These are phyloP conservation scores for Durotheca rogersii DNA, from an alignment of 495 filamentous ascomycete genomes.

Conservation along the genomic window DNA sequence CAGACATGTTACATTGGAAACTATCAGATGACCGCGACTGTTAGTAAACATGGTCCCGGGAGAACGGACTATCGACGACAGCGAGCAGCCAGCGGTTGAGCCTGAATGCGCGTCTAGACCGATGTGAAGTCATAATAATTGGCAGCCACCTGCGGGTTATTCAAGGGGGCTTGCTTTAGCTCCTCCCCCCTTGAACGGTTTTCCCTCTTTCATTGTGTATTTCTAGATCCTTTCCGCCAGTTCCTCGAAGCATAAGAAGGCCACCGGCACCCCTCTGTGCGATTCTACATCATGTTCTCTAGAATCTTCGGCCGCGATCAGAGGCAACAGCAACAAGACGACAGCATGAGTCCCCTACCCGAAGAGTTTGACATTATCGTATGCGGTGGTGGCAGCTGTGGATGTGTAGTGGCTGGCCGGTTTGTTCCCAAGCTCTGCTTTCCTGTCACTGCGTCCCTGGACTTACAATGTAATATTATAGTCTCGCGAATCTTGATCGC, in stretches of 20 bases:
- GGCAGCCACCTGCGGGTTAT: slow-evolving; percentile 14
- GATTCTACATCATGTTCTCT: slow-evolving; percentile 23
- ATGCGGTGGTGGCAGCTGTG: slow-evolving; percentile 69
- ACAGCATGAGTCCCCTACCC: slow-evolving; percentile 48
- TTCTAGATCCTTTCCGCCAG: slow-evolving; percentile 15
- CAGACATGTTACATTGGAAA: slow-evolving; percentile 30
- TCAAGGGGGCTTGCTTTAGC: too few species aligned
- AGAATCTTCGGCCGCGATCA: slow-evolving; percentile 16
- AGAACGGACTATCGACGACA: slow-evolving; percentile 12
- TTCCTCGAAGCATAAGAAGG: slow-evolving; percentile 31
- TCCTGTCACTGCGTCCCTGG: not conserved
- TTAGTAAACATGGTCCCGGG: slow-evolving; percentile 23
- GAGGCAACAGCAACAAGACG: slow-evolving; percentile 19
- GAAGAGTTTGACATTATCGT: slow-evolving; percentile 86
- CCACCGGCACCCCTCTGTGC: slow-evolving; percentile 3
- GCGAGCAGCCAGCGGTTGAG: slow-evolving; percentile 11
- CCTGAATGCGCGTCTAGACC: not conserved
- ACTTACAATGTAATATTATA: slow-evolving; percentile 29
- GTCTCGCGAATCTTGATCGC: slow-evolving; percentile 76
- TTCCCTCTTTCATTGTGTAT: slow-evolving; percentile 29
- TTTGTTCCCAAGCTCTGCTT: slow-evolving; percentile 24
- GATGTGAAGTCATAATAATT: slow-evolving; percentile 17
- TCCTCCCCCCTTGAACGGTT: slow-evolving; percentile 9
- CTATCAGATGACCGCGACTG: slow-evolving; percentile 31
- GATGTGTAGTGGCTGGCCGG: slow-evolving; percentile 75